Evolutionary conservation across 805 yeast species (phyloP).

Genomic region (Monosporozyma aquatica): DNA sequence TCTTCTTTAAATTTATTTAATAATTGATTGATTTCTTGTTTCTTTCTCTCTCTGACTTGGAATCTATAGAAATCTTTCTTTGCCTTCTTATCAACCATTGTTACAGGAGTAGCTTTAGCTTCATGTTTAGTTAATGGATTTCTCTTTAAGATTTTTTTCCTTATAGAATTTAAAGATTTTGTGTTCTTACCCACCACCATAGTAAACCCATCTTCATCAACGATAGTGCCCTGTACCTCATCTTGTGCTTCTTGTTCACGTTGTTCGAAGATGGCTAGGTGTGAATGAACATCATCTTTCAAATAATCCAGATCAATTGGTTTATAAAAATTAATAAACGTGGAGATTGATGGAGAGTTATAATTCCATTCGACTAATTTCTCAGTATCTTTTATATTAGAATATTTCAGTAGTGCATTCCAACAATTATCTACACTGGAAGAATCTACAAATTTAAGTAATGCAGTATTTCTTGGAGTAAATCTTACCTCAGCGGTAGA

Average conservation of each 20-base stretch:
- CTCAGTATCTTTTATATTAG: slow-evolving; percentile 33
- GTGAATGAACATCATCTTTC: slow-evolving; percentile 46
- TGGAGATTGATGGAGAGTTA: slow-evolving; percentile 29
- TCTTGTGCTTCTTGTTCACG: slow-evolving; percentile 58
- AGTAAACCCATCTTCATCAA: slow-evolving; percentile 93
- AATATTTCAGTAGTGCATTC: slow-evolving; percentile 48
- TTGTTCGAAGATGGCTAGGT: slow-evolving; percentile 57
- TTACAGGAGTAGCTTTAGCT: slow-evolving; percentile 13
- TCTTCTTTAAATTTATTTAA: slow-evolving; percentile 79
- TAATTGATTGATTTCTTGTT: slow-evolving; percentile 83
- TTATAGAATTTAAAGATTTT: slow-evolving; percentile 48
- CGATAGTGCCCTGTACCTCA: slow-evolving; percentile 46
- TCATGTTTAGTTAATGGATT: slow-evolving; percentile 29
- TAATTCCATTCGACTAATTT: slow-evolving; percentile 31
- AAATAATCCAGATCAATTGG: slow-evolving; percentile 43
- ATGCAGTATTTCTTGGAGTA: slow-evolving; percentile 66
- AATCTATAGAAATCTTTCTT: slow-evolving; percentile 90
- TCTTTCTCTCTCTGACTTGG: slow-evolving; percentile 90
- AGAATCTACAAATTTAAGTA: slow-evolving; percentile 67
- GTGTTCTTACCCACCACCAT: slow-evolving; percentile 81
- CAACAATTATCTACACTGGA: slow-evolving; percentile 45
- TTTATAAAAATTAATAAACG: slow-evolving; percentile 37
- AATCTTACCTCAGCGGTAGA: slow-evolving; percentile 29
- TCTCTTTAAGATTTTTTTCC: slow-evolving; percentile 27
- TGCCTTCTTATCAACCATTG: slow-evolving; percentile 53